Conservation (phyloP, 2,329 filamentous ascomycete genomes). For the Didymella arachidicola region DNA sequence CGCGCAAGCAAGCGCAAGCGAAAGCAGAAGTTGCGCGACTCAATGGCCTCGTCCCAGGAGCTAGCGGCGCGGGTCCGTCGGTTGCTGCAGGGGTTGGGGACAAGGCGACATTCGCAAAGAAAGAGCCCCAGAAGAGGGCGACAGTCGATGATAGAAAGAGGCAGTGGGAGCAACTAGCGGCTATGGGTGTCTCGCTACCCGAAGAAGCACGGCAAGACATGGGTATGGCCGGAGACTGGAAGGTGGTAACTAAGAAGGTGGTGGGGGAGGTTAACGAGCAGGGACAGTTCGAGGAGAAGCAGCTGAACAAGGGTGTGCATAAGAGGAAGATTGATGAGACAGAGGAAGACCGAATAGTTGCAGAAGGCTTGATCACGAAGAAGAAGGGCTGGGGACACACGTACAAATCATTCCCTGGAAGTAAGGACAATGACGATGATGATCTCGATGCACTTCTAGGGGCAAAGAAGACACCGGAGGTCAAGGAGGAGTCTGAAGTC, state of each 20-base stretch:
- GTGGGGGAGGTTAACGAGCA: slow-evolving; percentile 54
- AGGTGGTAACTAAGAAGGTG: slow-evolving; percentile 64
- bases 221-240: slow-evolving; percentile 91
- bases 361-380: slow-evolving; percentile 57
- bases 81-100: slow-evolving; percentile 41
- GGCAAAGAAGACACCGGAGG: slow-evolving; percentile 45
- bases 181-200: slow-evolving; percentile 85
- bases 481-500: slow-evolving; percentile 55
- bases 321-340: slow-evolving; percentile 70
- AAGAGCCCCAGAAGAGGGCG: slow-evolving; percentile 54
- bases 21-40: slow-evolving; percentile 85
- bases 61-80: slow-evolving; percentile 40
- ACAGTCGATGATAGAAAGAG: slow-evolving; percentile 75
- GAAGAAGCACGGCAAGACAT: slow-evolving; percentile 79
- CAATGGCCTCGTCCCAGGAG: slow-evolving; percentile 73
- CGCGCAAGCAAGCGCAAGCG: slow-evolving; percentile 81
- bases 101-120: slow-evolving; percentile 39
- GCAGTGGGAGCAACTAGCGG: slow-evolving; percentile 87
- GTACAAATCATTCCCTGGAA: slow-evolving; percentile 56
- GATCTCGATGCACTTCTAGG: slow-evolving; percentile 70
- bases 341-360: slow-evolving; percentile 66
- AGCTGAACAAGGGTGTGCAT: slow-evolving; percentile 63
- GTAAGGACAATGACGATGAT: slow-evolving; percentile 60
- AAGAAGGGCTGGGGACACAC: slow-evolving; percentile 57
- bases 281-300: slow-evolving; percentile 54